Base-by-base conservation (phyloP, 768 basidiomycete species). In the Hypsizygus marmoreus region DNA sequence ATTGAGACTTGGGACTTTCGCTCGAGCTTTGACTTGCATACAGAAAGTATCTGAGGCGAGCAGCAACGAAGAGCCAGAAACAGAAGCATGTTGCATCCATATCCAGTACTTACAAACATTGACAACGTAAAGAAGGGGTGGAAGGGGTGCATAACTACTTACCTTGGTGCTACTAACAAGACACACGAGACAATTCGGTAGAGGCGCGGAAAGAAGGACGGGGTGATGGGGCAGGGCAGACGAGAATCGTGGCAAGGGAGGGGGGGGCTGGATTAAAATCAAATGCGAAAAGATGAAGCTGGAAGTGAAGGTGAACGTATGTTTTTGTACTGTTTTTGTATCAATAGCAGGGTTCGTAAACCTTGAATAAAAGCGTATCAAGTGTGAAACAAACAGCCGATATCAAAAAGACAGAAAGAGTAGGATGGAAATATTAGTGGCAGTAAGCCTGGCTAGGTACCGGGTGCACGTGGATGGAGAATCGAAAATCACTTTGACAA, bases 281-380 rank as follows among this genome's bases (percentile, higher is more conserved):
- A 63, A 56, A 50, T 49, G 45, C 49, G 49, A 42, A 62, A 61
- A 69, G 59, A 65, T 66, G 66, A 69, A 65, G 66, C 66, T 64
- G 54, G 56, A 59, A 61, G 56, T 51, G 50, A 54, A 65, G 61
- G 56, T 54, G 53, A 52, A 58, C 53, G 59, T 62, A 65, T 77
- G 66, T 81, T 80, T 81, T 81, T 80, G 69, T 70, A 56, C 54
- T 60, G 68, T 64, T 69, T 65, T 74, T 65, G 63, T 68, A 67
- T 73, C 64, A 56, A 62, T 62, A 59, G 55, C 36, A 39, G 38
- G 43, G 48, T 49, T 45, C 29, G 33, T 54, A 35, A 53, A 49
- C 51, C 41, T 49, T 47, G 53, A 49, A 50, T 50, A 50, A 49
- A 55, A 59, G 60, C 55, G 60, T 45, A 52, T 58, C 50, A 54